Evolutionary conservation across 805 yeast genomes (phyloP).

Genomic region (Cyberlindnera euphorbiae): DNA sequence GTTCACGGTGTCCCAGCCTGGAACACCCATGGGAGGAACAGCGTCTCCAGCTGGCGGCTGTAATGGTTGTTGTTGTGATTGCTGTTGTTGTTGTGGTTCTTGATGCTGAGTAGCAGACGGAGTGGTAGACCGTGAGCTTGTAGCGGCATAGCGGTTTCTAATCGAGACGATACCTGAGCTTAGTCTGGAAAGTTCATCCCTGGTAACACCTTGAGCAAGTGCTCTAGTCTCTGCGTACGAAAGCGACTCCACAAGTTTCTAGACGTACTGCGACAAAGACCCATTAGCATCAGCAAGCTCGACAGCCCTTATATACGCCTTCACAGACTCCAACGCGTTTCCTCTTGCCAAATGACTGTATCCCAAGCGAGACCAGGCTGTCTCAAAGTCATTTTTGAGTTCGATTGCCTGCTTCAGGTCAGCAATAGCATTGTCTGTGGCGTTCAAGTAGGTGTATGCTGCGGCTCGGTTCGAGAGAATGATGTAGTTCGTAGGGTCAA

Average conservation of each 20-base stretch:
- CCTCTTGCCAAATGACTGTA: slow-evolving; percentile 33
- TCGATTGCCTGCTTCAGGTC: slow-evolving; percentile 32
- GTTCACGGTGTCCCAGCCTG: slow-evolving; percentile 3
- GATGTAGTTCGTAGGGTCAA: slow-evolving; percentile 30
- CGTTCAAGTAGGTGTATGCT: slow-evolving; percentile 31
- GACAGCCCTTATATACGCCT: slow-evolving; percentile 34
- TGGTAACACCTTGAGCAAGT: slow-evolving; percentile 11
- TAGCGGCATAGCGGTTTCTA: slow-evolving; percentile 2
- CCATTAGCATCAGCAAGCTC: slow-evolving; percentile 15
- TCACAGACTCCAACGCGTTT: slow-evolving; percentile 31
- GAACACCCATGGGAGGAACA: neutral
- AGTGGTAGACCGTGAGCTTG: neutral
- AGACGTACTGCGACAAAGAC: slow-evolving; percentile 11
- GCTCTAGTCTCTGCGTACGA: slow-evolving; percentile 18
- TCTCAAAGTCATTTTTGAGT: slow-evolving; percentile 31
- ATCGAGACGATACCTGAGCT: slow-evolving; percentile 6
- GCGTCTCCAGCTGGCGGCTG: neutral
- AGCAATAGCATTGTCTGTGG: slow-evolving; percentile 31
- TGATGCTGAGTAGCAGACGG: slow-evolving; percentile 1
- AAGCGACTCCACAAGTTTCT: slow-evolving; percentile 15
- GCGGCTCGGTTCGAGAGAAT: slow-evolving; percentile 39
- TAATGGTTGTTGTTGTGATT: neutral
- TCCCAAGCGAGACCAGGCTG: slow-evolving; percentile 36
- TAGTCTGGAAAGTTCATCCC: slow-evolving; percentile 9
- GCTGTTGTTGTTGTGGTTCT: slow-evolving; percentile 1